phyloP scores from a whole-genome alignment of 495 filamentous ascomycete species.

The Glutinoglossum americanum region DNA sequence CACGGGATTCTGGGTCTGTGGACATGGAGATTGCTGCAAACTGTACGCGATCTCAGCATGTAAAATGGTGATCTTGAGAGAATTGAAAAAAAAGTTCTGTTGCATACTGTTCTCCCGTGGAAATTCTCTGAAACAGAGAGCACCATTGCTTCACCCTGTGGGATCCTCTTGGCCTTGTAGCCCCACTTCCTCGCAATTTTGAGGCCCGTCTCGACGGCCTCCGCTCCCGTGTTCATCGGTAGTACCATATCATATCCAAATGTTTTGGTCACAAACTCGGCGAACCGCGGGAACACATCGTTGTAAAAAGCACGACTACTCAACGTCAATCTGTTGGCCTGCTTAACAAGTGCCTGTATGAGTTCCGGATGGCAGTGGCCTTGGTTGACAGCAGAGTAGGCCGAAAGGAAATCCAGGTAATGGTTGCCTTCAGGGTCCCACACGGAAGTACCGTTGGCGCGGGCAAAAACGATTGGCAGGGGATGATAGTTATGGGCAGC shows the following conservation, averaged over 20 bases:
- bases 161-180: conserved; percentile 49
- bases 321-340: conserved; percentile 75
- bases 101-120: conserved; percentile 74
- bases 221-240: conserved; percentile 97
- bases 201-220: conserved; percentile 95
- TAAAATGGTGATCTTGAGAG: conserved; percentile 10
- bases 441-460: conserved; percentile 62
- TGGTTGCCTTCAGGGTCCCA: conserved; percentile 96
- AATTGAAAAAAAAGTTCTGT: neutral
- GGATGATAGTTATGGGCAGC: conserved; percentile 99
- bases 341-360: conserved; percentile 69
- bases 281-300: conserved; percentile 94
- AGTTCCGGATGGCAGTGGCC: conserved; percentile 96
- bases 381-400: conserved; percentile 96
- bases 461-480: conserved; percentile 76
- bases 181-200: conserved; percentile 99
- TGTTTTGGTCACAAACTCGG: conserved; percentile 66
- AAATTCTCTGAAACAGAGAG: conserved; percentile 83
- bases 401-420: conserved; percentile 95
- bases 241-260: conserved; percentile 98
- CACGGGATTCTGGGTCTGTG: conserved; percentile 80
- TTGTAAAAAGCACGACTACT: conserved; percentile 97
- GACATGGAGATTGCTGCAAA: conserved; percentile 91
- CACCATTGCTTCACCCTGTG: conserved; percentile 66
- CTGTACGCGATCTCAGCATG: conserved; percentile 25